Conservation (phyloP, 2,329 filamentous ascomycete species). For the Penicillium corylophilum region DNA sequence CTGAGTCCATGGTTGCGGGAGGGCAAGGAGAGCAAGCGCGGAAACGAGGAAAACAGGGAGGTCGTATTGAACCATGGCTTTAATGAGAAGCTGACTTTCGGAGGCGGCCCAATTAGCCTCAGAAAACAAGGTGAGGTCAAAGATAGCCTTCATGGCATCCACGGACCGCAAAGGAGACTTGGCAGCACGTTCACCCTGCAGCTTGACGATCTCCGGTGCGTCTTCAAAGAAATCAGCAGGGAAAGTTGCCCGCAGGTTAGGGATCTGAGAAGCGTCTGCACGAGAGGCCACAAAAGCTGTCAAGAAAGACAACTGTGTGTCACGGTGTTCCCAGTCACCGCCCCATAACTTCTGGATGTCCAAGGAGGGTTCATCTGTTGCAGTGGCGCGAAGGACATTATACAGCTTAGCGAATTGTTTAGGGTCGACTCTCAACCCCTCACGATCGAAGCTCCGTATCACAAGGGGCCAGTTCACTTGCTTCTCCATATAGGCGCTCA, state of each 20-base stretch:
- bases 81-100: slow-evolving; percentile 58
- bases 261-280: slow-evolving; percentile 81
- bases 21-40: slow-evolving; percentile 45
- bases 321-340: slow-evolving; percentile 77
- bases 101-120: slow-evolving; percentile 57
- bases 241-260: slow-evolving; percentile 76
- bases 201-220: slow-evolving; percentile 59
- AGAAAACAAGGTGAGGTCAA: slow-evolving; percentile 61
- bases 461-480: slow-evolving; percentile 67
- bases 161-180: slow-evolving; percentile 87
- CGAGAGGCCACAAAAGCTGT: slow-evolving; percentile 78
- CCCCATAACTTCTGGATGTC: slow-evolving; percentile 91
- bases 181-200: slow-evolving; percentile 65
- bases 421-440: slow-evolving; percentile 71
- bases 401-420: slow-evolving; percentile 80
- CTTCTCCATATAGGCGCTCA: slow-evolving; percentile 57
- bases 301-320: slow-evolving; percentile 92
- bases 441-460: slow-evolving; percentile 76
- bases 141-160: slow-evolving; percentile 71
- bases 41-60: slow-evolving; percentile 53
- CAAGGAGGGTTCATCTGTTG: slow-evolving; percentile 61
- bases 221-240: slow-evolving; percentile 62
- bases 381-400: slow-evolving; percentile 71
- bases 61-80: slow-evolving; percentile 58
- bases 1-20: slow-evolving; percentile 51